Conservation (phyloP, 306 rosid genomes). For the Potentilla sterilis region DNA sequence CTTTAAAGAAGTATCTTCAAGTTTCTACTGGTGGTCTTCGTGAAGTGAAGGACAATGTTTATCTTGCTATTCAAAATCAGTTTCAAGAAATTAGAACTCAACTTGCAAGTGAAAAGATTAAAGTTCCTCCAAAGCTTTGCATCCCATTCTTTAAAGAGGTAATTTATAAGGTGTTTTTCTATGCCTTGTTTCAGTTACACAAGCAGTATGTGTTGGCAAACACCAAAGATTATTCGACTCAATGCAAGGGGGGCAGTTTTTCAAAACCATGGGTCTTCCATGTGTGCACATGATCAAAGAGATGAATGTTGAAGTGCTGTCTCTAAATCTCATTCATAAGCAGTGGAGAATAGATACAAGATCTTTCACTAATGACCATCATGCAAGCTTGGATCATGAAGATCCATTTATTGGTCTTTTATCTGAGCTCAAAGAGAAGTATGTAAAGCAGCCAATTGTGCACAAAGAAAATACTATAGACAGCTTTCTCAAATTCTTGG, state of each 20-base stretch:
- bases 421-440: neutral
- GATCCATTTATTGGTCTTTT: neutral
- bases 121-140: neutral
- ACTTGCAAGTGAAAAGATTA: neutral
- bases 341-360: neutral
- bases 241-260: neutral
- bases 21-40: neutral
- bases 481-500: too few relatives aligned
- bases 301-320: neutral
- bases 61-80: neutral
- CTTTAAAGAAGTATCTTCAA: neutral
- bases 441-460: neutral
- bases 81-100: neutral
- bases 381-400: neutral
- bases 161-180: neutral
- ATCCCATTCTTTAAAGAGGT: neutral
- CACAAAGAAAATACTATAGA: neutral
- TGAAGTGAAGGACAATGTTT: neutral
- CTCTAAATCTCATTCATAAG: neutral
- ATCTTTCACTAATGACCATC: too few relatives aligned
- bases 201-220: neutral
- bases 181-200: neutral
- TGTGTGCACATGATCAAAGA: neutral
- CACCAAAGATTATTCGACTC: neutral
- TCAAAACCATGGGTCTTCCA: neutral